Percentiles rank a stretch among this genome's conserved stretches.
These are phyloP conservation scores for Magnusiomyces suaveolens DNA, from an alignment of 1,139 yeast species.

Conservation along the genomic window DNA sequence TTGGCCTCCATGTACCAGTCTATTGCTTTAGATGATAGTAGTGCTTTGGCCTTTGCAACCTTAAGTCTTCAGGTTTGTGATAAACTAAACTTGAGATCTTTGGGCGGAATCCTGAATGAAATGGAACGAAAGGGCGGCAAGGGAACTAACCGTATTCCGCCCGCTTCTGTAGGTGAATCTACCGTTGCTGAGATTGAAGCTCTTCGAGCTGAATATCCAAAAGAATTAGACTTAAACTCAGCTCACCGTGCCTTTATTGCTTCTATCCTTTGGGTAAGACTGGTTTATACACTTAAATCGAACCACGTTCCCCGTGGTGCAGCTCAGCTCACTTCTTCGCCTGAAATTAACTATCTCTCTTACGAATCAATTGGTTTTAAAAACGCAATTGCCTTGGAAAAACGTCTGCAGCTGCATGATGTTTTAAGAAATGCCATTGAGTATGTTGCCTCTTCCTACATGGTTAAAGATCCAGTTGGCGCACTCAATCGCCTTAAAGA, in stretches of 20 bases:
- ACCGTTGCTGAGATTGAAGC: not conserved
- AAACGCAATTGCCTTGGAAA: not conserved
- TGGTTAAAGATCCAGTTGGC: not conserved
- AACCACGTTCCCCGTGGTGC: not conserved
- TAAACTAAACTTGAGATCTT: not conserved
- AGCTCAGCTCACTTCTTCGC: not conserved
- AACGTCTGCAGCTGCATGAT: not conserved
- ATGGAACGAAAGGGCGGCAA: not conserved
- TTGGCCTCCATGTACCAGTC: slow-evolving; percentile 1
- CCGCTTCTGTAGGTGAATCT: not conserved
- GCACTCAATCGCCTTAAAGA: not conserved
- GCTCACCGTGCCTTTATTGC: not conserved
- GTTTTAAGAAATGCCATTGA: not conserved
- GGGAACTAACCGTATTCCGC: not conserved
- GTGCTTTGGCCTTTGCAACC: not conserved
- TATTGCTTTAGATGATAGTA: not conserved
- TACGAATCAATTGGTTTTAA: slow-evolving; percentile 1
- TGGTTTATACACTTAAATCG: not conserved
- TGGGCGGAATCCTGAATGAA: not conserved
- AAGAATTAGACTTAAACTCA: not conserved
- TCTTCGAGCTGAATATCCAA: not conserved
- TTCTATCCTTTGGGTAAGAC: not conserved
- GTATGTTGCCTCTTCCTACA: not conserved
- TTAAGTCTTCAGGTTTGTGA: not conserved
- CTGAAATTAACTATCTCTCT: not conserved